Percentiles rank a stretch among this genome's conserved stretches.
Conservation (phyloP, 2,329 filamentous ascomycete genomes). For the Aspergillus latus region DNA sequence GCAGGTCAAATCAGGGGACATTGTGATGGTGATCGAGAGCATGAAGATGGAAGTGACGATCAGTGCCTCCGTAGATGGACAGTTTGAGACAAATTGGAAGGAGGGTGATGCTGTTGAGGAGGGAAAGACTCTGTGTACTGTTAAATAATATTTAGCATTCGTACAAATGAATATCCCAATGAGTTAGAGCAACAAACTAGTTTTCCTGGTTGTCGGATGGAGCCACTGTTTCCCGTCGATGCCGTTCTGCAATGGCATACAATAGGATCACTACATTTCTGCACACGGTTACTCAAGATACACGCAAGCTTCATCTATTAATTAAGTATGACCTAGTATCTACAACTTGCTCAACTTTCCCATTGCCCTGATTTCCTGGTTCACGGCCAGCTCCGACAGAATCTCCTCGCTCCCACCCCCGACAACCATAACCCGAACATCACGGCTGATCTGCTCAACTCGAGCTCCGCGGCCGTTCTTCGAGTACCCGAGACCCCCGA, state of each 20-base stretch:
- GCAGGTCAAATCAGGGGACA: constrained; percentile 31
- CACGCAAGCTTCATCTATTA: too few relatives aligned
- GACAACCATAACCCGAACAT: constrained; percentile 55
- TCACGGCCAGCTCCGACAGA: constrained; percentile 53
- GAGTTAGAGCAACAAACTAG: too few relatives aligned
- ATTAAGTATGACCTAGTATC: neutral
- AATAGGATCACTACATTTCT: too few relatives aligned
- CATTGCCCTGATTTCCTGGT: constrained; percentile 44
- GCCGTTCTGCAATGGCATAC: too few relatives aligned
- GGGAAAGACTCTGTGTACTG: constrained; percentile 29
- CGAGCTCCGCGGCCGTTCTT: constrained; percentile 49
- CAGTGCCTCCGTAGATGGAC: constrained; percentile 25
- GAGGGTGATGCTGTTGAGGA: constrained; percentile 36
- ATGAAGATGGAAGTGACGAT: constrained; percentile 48
- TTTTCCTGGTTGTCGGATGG: too few relatives aligned
- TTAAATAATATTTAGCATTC: neutral
- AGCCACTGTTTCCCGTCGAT: too few relatives aligned
- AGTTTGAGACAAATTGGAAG: constrained; percentile 29
- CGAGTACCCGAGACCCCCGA: constrained; percentile 56
- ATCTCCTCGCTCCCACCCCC: constrained; percentile 59
- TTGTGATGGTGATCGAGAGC: constrained; percentile 41
- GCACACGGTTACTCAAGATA: too few relatives aligned
- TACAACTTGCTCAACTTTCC: constrained; percentile 25
- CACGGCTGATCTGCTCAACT: constrained; percentile 56
- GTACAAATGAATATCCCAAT: neutral